A percentile compares a stretch with the other conserved stretches of the same genome.
Evolutionary conservation across 2,329 filamentous ascomycete genomes (phyloP).

Genomic region (Ophiostoma himal-ulmi): DNA sequence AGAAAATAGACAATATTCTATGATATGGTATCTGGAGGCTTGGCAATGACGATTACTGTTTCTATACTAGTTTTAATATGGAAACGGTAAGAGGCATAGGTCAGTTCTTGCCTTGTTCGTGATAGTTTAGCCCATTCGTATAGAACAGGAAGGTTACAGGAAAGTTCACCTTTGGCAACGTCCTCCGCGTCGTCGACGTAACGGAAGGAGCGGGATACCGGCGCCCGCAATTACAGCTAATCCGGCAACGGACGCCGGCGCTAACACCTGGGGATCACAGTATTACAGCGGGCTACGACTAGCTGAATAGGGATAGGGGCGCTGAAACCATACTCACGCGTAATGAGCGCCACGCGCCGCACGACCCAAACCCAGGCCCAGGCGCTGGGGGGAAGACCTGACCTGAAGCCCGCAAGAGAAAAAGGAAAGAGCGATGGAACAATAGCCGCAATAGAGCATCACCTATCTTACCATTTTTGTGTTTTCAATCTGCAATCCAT

Average conservation of each 20-base stretch:
- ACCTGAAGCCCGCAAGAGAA: background rate
- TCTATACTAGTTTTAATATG: background rate
- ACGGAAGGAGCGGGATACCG: slow-evolving; percentile 10
- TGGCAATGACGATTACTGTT: background rate
- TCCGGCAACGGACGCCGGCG: slow-evolving; percentile 10
- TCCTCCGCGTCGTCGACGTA: background rate
- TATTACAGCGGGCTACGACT: slow-evolving; percentile 12
- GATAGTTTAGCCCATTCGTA: background rate
- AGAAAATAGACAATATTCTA: too few species aligned
- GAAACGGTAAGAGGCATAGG: background rate
- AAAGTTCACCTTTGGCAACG: background rate
- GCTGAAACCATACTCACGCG: slow-evolving; percentile 12
- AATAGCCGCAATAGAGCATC: background rate
- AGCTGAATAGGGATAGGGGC: slow-evolving; percentile 2
- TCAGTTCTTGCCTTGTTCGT: background rate
- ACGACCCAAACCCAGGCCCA: background rate
- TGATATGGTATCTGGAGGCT: background rate
- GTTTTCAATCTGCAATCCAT: background rate
- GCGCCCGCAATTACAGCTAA: slow-evolving; percentile 22
- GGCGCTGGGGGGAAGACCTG: background rate
- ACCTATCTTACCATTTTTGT: background rate
- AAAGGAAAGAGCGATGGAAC: slow-evolving; percentile 12
- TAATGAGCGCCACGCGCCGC: slow-evolving; percentile 12
- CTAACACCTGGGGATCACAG: background rate
- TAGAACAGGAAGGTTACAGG: background rate